These are phyloP conservation scores for Niveomyces coronatus DNA, from an alignment of 2,329 filamentous ascomycete species.

Conservation along the genomic window DNA sequence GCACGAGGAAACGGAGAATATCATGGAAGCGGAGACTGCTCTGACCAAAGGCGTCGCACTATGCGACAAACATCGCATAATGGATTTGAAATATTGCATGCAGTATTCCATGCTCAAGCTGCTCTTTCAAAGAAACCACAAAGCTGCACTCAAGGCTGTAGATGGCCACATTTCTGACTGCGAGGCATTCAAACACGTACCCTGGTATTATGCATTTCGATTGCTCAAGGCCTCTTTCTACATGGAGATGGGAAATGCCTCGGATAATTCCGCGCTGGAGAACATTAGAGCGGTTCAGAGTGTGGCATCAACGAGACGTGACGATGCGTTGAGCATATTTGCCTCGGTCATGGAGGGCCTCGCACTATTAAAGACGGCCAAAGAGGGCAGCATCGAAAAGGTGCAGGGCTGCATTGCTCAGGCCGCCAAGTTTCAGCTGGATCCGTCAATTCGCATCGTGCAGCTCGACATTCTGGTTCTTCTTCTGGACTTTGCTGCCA, in stretches of 20 bases:
- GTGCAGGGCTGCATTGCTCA: constrained; percentile 66
- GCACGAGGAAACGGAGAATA: constrained; percentile 66
- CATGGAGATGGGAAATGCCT: constrained; percentile 47
- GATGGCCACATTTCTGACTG: constrained; percentile 60
- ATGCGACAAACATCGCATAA: constrained; percentile 46
- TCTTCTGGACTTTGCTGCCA: constrained; percentile 60
- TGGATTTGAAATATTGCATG: constrained; percentile 67
- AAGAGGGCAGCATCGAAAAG: constrained; percentile 56
- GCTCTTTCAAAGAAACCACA: constrained; percentile 59
- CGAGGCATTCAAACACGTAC: constrained; percentile 54
- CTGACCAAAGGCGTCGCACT: constrained; percentile 61
- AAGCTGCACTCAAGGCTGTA: constrained; percentile 61
- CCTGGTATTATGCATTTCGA: constrained; percentile 70
- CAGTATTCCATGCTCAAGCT: constrained; percentile 62
- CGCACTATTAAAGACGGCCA: constrained; percentile 53
- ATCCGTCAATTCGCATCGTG: constrained; percentile 50
- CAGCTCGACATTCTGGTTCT: constrained; percentile 58
- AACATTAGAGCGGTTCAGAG: constrained; percentile 54
- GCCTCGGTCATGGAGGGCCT: constrained; percentile 60
- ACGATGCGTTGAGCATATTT: constrained; percentile 54
- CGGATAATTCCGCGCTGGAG: constrained; percentile 55
- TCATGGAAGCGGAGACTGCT: constrained; percentile 61
- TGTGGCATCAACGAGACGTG: constrained; percentile 49
- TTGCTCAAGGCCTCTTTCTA: constrained; percentile 63
- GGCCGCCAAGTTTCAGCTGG: constrained; percentile 59